phyloP scores from a whole-genome alignment of 495 filamentous ascomycete genomes.

The Ascobolus immersus region DNA sequence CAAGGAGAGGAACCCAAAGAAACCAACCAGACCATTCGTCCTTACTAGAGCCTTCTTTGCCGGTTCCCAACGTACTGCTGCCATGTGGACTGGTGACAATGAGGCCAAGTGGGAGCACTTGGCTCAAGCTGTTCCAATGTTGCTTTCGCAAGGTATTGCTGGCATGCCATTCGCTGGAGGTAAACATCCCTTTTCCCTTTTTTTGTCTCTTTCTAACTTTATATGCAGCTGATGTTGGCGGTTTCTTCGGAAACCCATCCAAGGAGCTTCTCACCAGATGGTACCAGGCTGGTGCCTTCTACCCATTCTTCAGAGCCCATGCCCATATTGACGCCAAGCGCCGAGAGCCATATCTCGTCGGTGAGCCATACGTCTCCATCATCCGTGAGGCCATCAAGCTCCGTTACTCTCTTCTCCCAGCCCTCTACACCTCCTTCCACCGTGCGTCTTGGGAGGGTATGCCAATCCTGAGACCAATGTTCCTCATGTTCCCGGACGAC shows the following conservation, averaged over 20 bases:
- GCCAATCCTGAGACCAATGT: constrained; percentile 75
- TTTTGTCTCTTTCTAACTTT: no score
- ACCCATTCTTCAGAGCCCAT: constrained; percentile 96
- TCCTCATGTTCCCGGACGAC: constrained; percentile 70
- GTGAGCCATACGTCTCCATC: constrained; percentile 61
- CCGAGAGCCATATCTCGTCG: constrained; percentile 72
- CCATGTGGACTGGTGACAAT: constrained; percentile 98
- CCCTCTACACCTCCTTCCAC: constrained; percentile 94
- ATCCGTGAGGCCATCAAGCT: constrained; percentile 70
- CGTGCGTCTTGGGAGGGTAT: constrained; percentile 56
- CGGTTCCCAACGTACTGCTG: constrained; percentile 65
- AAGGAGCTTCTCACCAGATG: constrained; percentile 77
- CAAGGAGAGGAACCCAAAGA: constrained; percentile 44
- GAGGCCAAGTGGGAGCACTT: constrained; percentile 83
- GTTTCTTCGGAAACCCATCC: constrained; percentile 89
- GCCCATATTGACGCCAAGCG: constrained; percentile 89
- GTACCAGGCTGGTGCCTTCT: constrained; percentile 94
- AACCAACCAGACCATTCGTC: constrained; percentile 60
- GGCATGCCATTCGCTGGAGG: constrained; percentile 84
- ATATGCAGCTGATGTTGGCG: constrained; percentile 93
- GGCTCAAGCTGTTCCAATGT: constrained; percentile 63
- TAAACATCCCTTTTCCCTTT: no score
- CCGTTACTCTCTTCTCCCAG: constrained; percentile 67
- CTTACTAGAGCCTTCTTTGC: constrained; percentile 79
- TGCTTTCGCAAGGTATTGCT: constrained; percentile 69